Evolutionary conservation across 768 basidiomycete species (phyloP).

Genomic region (Tricholoma terreum): DNA sequence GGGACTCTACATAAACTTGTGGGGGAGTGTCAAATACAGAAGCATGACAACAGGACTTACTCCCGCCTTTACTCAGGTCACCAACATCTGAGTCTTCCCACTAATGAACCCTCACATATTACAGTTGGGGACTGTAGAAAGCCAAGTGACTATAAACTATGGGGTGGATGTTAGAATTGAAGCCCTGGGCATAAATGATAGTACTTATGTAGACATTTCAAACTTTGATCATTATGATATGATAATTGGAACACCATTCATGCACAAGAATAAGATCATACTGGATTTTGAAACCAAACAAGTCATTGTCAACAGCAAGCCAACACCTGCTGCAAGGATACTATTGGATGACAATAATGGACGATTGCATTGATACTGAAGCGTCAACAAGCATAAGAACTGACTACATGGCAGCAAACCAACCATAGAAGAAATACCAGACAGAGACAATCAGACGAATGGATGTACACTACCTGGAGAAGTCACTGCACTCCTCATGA

Average conservation of each 20-base stretch:
- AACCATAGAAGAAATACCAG: not conserved
- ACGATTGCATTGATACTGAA: no score
- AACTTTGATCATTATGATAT: conserved; percentile 12
- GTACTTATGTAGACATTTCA: conserved; percentile 27
- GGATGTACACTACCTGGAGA: not conserved
- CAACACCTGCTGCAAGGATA: not conserved
- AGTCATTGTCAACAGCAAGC: conserved; percentile 8
- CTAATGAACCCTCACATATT: conserved; percentile 16
- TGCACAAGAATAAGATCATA: conserved; percentile 18
- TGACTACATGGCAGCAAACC: not conserved
- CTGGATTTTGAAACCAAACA: conserved; percentile 22
- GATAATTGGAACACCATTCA: not conserved
- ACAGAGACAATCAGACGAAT: not conserved
- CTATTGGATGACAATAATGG: not conserved
- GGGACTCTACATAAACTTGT: no score
- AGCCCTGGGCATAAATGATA: conserved; percentile 2
- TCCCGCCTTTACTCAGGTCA: conserved; percentile 13
- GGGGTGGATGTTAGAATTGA: conserved; percentile 15
- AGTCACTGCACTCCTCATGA: not conserved
- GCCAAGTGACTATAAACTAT: conserved; percentile 25
- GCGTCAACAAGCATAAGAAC: conserved; percentile 1
- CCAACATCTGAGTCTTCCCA: conserved; percentile 7
- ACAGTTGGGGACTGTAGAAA: conserved; percentile 32
- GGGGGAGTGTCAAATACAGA: no score
- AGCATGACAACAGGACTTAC: conserved; percentile 19